Evolutionary conservation across 345 rosid species (phyloP), one percentile per base, ranked within the genome.

Genomic region (Trapa bicornis): DNA sequence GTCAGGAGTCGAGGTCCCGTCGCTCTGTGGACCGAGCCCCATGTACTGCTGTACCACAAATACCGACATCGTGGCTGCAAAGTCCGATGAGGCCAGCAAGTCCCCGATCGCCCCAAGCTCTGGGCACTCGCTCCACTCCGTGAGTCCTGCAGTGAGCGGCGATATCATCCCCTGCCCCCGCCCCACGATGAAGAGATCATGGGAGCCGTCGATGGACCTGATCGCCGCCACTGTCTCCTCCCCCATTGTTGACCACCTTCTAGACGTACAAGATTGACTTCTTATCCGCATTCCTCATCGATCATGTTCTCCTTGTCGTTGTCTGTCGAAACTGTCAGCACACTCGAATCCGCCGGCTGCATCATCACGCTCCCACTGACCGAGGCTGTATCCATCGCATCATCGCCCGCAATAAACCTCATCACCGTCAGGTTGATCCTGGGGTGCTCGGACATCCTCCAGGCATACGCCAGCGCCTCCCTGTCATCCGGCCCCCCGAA

Each of bases 81-180:
- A 91, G 70, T 94, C 99, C 4, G 99, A 88, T 4, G 99, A 94
- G 0, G 97, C 99, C 39, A 94, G 80, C 77, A 94, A 70, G 73
- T 94, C 99, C 10, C 99, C 97, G 29, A 91, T 91, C 5, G 96
- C 91, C 1, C 97, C 99, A 2, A 91, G 95, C 80, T 94, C 99
- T 0, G 96, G 97, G 74, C 99, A 94, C 62, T 94, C 99, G 22
- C 99, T 94, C 99, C 97, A 91, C 77, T 94, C 99, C 0, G 95
- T 89, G 61, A 94, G 85, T 47, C 99, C 97, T 0, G 92, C 91
- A 0, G 93, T 89, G 32, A 91, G 76, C 5, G 96, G 89, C 5
- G 92, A 88, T 0, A 61, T 52, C 80, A 76, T 78, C 29, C 91
- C 97, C 76, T 88, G 83, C 43, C 97, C 96, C 84, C 99, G 89